Percentiles rank a stretch among this genome's conserved stretches.
Evolutionary conservation across 1,284 basidiomycete genomes (phyloP).

Genomic region (Neonothopanus nambi): DNA sequence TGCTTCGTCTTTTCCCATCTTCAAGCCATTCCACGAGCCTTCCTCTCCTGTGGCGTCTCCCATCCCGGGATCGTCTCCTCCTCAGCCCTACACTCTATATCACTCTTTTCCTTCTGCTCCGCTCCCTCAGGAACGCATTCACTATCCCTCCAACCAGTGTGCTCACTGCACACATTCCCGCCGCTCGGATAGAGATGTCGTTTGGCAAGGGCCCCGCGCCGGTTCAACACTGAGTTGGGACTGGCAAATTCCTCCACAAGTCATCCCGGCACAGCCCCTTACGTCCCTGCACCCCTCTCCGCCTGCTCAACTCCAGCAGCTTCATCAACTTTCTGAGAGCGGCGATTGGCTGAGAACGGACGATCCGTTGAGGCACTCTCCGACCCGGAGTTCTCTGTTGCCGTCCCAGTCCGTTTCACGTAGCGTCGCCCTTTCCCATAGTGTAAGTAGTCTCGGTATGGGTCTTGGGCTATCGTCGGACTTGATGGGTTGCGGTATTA

Average conservation of each 20-base stretch:
- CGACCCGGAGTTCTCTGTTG: not conserved
- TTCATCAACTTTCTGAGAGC: conserved; percentile 14
- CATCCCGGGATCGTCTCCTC: too few relatives aligned
- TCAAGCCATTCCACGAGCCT: conserved; percentile 9
- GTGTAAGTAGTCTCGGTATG: conserved; percentile 9
- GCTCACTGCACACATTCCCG: not conserved
- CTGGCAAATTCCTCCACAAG: conserved; percentile 18
- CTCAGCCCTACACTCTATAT: conserved; percentile 13
- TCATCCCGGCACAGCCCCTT: conserved; percentile 2
- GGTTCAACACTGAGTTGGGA: conserved; percentile 3
- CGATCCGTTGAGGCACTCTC: not conserved
- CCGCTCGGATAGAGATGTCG: not conserved
- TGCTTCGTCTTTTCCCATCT: conserved; percentile 12
- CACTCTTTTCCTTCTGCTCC: conserved; percentile 11
- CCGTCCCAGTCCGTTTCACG: not conserved
- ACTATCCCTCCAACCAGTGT: not conserved
- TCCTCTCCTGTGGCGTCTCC: conserved; percentile 8
- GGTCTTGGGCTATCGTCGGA: conserved; percentile 8
- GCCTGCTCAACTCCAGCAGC: conserved; percentile 22
- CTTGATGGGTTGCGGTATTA: not conserved
- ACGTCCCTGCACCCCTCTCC: conserved; percentile 7
- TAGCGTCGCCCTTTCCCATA: conserved; percentile 1
- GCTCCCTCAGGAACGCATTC: not conserved
- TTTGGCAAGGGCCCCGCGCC: not conserved
- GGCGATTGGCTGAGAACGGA: conserved; percentile 8